Base-by-base conservation (phyloP, 345 rosid genomes). In the Citrus sp. region DNA sequence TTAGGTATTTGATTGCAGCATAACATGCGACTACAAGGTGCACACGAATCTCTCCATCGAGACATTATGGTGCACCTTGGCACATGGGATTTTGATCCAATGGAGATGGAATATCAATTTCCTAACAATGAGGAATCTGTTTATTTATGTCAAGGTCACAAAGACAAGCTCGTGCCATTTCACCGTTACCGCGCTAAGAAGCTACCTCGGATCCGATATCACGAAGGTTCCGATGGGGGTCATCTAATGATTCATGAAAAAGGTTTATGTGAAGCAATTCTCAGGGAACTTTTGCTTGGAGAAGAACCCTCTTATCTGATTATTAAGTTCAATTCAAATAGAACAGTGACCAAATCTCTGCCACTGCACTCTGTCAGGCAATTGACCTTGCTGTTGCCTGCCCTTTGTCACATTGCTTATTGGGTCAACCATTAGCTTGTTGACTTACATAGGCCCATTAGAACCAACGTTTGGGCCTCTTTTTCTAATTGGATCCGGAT, bases 131-230 rank as follows among this genome's bases (percentile, higher is more conserved):
- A 35, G 37, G 37, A 0, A 35, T 35, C 37, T 5, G 7, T 35
- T 35, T 35, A 34, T 35, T 35, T 35, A 35, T 5, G 37, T 0
- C 7, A 35, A 35, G 35, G 6, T 34, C 6, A 35, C 6, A 81
- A 80, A 0, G 92, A 90, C 74, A 56, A 42, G 84, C 75, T 81
- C 0, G 87, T 86, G 49, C 85, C 91, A 2, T 77, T 81, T 35
- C 77, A 40, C 30, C 59, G 83, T 61, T 77, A 79, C 24, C 25
- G 81, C 6, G 86, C 56, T 4, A 72, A 88, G 75, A 72, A 88
- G 75, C 85, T 87, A 4, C 87, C 86, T 10, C 82, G 91, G 88
- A 82, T 88, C 55, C 81, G 14, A 14, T 87, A 82, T 76, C 87
- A 76, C 21, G 89, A 85, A 62, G 76, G 82, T 34, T 21, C 84